phyloP scores from a whole-genome alignment of 495 filamentous ascomycete genomes.

The Podospora sp. region DNA sequence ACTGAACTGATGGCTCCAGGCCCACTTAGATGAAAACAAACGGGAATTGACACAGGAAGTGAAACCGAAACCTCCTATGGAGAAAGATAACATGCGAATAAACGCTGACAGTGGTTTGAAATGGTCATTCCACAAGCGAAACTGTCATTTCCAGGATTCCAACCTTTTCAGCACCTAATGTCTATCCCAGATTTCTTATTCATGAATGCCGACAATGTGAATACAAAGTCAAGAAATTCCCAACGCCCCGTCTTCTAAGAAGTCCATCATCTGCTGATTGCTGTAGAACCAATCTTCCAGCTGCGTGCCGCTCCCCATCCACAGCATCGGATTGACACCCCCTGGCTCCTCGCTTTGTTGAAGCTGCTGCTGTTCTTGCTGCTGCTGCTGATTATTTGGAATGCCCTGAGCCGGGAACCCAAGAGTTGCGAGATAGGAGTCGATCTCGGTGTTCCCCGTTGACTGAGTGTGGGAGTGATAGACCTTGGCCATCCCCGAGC shows the following conservation, averaged over 20 bases:
- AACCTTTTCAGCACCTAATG: too few relatives aligned
- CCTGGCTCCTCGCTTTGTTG: neutral
- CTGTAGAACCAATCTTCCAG: constrained; percentile 69
- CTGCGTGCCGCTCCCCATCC: constrained; percentile 44
- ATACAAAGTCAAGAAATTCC: constrained; percentile 1
- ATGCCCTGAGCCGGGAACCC: constrained; percentile 17
- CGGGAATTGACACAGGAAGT: too few relatives aligned
- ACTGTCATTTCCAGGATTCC: too few relatives aligned
- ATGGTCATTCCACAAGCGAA: too few relatives aligned
- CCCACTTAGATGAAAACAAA: too few relatives aligned
- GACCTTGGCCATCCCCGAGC: neutral
- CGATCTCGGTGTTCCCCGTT: constrained; percentile 14
- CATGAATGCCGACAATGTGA: too few relatives aligned
- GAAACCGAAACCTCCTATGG: too few relatives aligned
- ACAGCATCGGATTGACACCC: constrained; percentile 30
- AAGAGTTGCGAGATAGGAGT: constrained; percentile 25
- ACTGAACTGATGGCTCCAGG: too few relatives aligned
- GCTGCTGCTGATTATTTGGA: neutral
- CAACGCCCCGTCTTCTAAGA: constrained; percentile 58
- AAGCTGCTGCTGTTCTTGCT: neutral
- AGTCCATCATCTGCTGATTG: constrained; percentile 63
- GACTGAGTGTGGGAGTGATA: neutral
- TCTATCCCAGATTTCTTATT: too few relatives aligned
- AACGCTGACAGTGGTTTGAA: too few relatives aligned
- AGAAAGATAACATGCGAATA: too few relatives aligned